Conservation (phyloP, 2,329 filamentous ascomycete genomes). For the Aureobasidium subglaciale region DNA sequence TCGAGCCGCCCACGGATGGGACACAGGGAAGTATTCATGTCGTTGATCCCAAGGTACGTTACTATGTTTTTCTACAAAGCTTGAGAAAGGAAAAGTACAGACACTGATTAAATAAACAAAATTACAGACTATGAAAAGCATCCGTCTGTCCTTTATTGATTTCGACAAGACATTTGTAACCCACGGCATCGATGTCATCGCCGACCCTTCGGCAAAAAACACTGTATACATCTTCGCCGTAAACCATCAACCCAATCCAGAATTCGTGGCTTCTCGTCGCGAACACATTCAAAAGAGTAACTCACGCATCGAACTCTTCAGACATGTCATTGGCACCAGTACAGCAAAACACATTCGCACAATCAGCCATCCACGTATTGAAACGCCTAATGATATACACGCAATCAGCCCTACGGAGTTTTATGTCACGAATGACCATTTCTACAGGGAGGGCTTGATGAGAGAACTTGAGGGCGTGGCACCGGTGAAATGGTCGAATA, state of each 20-base stretch:
- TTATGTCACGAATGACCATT: constrained; percentile 56
- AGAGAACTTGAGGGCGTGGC: constrained; percentile 44
- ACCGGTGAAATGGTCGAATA: constrained; percentile 34
- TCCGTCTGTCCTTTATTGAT: constrained; percentile 39
- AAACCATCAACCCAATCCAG: constrained; percentile 51
- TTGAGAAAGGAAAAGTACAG: background rate
- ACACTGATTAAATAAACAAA: background rate
- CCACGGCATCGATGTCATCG: constrained; percentile 55
- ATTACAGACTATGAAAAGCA: constrained; percentile 26
- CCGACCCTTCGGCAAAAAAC: constrained; percentile 35
- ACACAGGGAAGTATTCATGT: constrained; percentile 44
- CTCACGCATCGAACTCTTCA: constrained; percentile 54
- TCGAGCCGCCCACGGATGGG: constrained; percentile 34
- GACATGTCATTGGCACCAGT: constrained; percentile 41
- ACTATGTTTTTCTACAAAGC: background rate
- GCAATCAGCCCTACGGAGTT: constrained; percentile 43
- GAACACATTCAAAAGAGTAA: constrained; percentile 20
- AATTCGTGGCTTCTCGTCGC: constrained; percentile 25
- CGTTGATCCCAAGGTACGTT: constrained; percentile 46
- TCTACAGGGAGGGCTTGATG: constrained; percentile 42
- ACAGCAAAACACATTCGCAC: constrained; percentile 45
- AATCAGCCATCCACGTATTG: constrained; percentile 46
- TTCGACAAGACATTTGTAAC: constrained; percentile 51
- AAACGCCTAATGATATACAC: constrained; percentile 53
- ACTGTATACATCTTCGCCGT: constrained; percentile 55